Evolutionary conservation across 108 stramenopile species (phyloP).

Genomic region (Bacterosira constricta): DNA sequence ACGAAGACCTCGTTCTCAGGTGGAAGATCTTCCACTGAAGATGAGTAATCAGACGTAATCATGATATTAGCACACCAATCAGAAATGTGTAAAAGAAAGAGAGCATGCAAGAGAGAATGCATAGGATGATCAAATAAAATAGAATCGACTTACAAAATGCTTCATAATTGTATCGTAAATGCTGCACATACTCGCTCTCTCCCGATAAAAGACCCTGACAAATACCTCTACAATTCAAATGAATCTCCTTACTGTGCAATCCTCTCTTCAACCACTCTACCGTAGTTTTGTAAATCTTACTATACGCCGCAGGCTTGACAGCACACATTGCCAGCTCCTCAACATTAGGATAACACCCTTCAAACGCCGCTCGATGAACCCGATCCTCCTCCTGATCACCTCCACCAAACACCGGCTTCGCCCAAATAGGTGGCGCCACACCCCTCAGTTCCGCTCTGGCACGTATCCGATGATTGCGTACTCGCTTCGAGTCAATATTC

Average conservation of each 20-base stretch:
- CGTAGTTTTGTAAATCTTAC: slow-evolving; percentile 1
- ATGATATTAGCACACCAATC: not conserved
- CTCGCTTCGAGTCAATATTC: not conserved
- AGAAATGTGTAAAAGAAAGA: not conserved
- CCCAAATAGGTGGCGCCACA: slow-evolving; percentile 10
- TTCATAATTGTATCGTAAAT: slow-evolving; percentile 2
- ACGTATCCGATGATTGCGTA: not conserved
- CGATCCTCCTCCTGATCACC: not conserved
- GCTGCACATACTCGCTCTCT: not conserved
- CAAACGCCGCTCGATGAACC: not conserved
- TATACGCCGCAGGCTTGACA: not conserved
- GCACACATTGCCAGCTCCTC: slow-evolving; percentile 9
- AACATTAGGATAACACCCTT: slow-evolving; percentile 11
- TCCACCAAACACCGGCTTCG: not conserved
- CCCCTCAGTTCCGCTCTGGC: not conserved
- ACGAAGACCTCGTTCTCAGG: slow-evolving; percentile 29
- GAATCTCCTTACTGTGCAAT: not conserved
- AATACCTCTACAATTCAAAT: not conserved
- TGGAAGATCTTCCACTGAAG: slow-evolving; percentile 8
- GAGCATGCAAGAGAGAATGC: not conserved
- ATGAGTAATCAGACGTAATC: not conserved
- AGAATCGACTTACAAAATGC: slow-evolving; percentile 10
- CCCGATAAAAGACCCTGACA: not conserved
- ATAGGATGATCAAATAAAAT: not conserved
- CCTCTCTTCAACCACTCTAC: not conserved